A percentile compares a stretch with the other conserved stretches of the same genome.
phyloP scores from a whole-genome alignment of 305 asterid genomes.

The Fraxinus angustifolia region DNA sequence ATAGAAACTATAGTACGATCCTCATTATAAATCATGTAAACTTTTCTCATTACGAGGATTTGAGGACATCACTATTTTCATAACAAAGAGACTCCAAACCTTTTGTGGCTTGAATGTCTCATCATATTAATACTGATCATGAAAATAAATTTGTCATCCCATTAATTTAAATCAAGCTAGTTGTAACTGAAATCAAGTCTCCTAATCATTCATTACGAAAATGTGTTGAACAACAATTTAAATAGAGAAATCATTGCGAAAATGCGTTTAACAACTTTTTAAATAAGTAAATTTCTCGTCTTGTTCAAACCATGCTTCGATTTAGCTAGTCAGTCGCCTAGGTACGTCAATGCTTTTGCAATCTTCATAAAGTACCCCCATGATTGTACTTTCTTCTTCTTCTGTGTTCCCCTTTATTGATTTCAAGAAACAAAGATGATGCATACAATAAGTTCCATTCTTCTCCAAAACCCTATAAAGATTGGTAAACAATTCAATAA shows the following conservation, averaged over 20 bases:
- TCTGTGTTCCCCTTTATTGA: background rate
- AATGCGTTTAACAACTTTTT: background rate
- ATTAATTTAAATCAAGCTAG: background rate
- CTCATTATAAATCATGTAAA: no score
- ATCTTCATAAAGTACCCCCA: background rate
- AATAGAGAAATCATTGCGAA: no score
- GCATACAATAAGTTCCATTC: slow-evolving; percentile 35
- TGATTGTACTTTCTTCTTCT: background rate
- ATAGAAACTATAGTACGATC: no score
- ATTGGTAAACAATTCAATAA: slow-evolving; percentile 24
- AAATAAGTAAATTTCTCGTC: background rate
- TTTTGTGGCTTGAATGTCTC: background rate
- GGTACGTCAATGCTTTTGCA: background rate
- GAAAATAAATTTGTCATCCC: background rate
- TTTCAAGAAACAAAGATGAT: slow-evolving; percentile 28
- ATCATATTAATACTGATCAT: background rate
- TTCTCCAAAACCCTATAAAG: slow-evolving; percentile 25
- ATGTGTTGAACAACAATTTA: background rate
- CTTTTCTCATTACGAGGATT: no score
- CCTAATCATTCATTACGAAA: background rate
- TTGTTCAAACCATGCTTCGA: background rate
- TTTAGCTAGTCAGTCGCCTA: background rate
- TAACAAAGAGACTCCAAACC: background rate
- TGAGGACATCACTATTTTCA: background rate
- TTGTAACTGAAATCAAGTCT: background rate